A percentile compares a stretch with the other conserved stretches of the same genome.
Conservation (phyloP, 768 basidiomycete species). For the Boletus rubropictus region DNA sequence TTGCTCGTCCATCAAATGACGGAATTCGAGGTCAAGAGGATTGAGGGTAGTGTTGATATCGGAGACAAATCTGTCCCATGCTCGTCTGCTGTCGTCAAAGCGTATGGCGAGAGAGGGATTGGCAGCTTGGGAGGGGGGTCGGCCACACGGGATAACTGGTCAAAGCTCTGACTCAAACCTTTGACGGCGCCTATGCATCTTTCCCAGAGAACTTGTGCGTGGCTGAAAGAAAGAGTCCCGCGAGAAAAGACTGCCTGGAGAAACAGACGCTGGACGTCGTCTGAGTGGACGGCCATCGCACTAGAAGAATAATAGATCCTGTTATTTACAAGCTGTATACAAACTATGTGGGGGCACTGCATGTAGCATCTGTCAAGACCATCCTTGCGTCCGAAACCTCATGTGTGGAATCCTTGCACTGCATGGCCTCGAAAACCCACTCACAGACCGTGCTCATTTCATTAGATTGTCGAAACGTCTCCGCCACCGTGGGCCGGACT, state of each 20-base stretch:
- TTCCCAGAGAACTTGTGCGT: constrained; percentile 61
- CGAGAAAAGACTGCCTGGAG: constrained; percentile 75
- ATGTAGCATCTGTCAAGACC: background rate
- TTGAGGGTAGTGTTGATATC: constrained; percentile 60
- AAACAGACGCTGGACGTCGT: constrained; percentile 71
- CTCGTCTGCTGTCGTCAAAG: constrained; percentile 36
- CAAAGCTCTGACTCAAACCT: constrained; percentile 40
- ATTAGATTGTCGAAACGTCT: constrained; percentile 86
- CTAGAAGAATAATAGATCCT: too few species aligned
- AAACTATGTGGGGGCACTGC: too few species aligned
- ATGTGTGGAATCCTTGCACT: constrained; percentile 95
- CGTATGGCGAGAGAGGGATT: constrained; percentile 46
- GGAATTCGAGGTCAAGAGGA: constrained; percentile 68
- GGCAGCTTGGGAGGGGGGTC: constrained; percentile 37
- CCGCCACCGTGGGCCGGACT: constrained; percentile 94
- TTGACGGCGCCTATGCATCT: constrained; percentile 64
- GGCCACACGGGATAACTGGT: background rate
- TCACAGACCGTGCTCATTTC: constrained; percentile 61
- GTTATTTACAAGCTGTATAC: too few species aligned
- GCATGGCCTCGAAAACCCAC: constrained; percentile 72
- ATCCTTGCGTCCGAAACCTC: background rate
- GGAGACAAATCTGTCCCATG: constrained; percentile 57
- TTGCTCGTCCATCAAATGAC: constrained; percentile 54
- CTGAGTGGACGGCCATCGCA: constrained; percentile 42
- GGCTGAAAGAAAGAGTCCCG: constrained; percentile 54